Conservation (phyloP, 2,329 filamentous ascomycete species). For the Leptodontidium sp. region DNA sequence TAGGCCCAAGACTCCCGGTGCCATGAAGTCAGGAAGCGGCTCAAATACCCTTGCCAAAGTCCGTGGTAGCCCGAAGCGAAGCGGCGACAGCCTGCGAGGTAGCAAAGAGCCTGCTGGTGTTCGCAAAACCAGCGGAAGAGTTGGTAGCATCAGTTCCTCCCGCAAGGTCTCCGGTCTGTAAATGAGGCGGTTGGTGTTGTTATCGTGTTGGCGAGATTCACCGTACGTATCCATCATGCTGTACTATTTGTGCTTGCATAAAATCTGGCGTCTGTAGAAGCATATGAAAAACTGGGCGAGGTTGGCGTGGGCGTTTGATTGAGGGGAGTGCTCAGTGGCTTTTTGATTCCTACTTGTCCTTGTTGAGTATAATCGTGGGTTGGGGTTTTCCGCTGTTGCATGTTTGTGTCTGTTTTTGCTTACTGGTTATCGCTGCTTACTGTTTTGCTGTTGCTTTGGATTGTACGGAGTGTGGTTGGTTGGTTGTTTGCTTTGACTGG, state of each 20-base stretch:
- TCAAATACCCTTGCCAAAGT: constrained; percentile 65
- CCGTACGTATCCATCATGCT: constrained; percentile 30
- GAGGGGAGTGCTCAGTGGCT: constrained; percentile 17
- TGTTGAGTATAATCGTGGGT: constrained; percentile 28
- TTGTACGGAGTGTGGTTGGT: constrained; percentile 28
- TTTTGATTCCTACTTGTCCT: constrained; percentile 23
- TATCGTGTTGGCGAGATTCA: constrained; percentile 13
- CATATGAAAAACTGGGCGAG: constrained; percentile 30
- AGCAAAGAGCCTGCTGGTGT: constrained; percentile 62
- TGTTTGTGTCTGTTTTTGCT: constrained; percentile 16
- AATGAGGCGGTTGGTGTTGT: constrained; percentile 26
- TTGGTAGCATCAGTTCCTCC: constrained; percentile 62
- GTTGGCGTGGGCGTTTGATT: constrained; percentile 29
- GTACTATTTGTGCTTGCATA: constrained; percentile 42
- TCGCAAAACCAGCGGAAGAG: constrained; percentile 71
- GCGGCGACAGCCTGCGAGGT: constrained; percentile 57
- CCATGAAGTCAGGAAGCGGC: constrained; percentile 59
- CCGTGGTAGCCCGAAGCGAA: constrained; percentile 65
- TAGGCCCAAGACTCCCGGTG: constrained; percentile 62
- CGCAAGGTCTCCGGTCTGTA: constrained; percentile 47
- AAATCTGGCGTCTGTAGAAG: constrained; percentile 34
- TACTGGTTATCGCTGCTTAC: constrained; percentile 16
- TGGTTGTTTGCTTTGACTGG: constrained; percentile 25
- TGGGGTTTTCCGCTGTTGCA: constrained; percentile 14
- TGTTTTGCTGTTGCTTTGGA: constrained; percentile 22